Conservation (phyloP, 768 basidiomycete species). For the Rhodocollybia butyracea region DNA sequence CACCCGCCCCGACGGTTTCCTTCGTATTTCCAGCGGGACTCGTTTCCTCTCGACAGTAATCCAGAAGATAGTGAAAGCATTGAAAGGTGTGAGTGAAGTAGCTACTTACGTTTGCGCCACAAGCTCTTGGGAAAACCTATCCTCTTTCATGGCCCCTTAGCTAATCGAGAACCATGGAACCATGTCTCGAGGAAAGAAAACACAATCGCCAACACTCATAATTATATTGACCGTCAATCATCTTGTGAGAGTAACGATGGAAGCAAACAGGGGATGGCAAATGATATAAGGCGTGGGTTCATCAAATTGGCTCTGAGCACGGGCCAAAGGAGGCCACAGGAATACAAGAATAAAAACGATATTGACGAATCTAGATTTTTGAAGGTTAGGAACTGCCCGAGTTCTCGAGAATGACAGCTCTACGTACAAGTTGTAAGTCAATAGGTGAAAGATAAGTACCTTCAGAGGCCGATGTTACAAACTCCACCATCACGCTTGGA, state of each 20-base stretch:
- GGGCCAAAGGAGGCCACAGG: conserved; percentile 8
- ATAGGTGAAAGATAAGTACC: not conserved
- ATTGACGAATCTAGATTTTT: not conserved
- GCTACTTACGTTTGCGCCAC: not conserved
- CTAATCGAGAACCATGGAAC: not conserved
- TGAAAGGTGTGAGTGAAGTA: not conserved
- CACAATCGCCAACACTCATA: not conserved
- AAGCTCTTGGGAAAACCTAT: conserved; percentile 1
- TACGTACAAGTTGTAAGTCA: conserved; percentile 4
- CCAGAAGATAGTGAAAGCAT: conserved; percentile 4
- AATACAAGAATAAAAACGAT: not conserved
- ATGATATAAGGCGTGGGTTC: not conserved
- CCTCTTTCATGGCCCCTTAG: conserved; percentile 1
- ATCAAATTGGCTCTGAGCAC: not conserved
- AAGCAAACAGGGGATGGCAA: not conserved
- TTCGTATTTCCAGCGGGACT: too few species aligned
- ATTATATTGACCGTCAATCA: too few species aligned
- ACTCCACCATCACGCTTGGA: not conserved
- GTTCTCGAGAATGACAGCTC: not conserved
- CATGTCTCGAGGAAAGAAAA: too few species aligned
- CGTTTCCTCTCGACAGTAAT: not conserved
- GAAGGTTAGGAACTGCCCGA: not conserved
- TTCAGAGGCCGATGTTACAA: conserved; percentile 1
- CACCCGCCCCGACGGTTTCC: too few species aligned
- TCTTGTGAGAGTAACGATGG: not conserved